Percentiles rank a stretch among this genome's conserved stretches.
phyloP scores from a whole-genome alignment of 1,284 basidiomycete genomes.

The Takashimella tepidaria region DNA sequence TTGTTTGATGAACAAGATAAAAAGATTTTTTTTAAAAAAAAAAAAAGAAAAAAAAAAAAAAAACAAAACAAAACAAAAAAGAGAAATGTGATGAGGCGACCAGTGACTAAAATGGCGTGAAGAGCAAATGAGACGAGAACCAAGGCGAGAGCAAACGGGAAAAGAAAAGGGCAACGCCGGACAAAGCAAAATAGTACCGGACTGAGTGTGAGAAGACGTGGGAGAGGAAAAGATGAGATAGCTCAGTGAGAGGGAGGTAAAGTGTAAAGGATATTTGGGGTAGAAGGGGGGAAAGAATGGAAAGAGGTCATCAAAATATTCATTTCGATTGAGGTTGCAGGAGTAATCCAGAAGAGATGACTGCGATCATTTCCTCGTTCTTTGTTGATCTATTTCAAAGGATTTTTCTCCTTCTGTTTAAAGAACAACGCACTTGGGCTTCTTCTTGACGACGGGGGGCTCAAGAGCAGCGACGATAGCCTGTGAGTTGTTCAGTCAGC shows the following conservation, averaged over 20 bases:
- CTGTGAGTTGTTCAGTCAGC: conserved; percentile 49
- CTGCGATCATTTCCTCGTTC: too few relatives aligned
- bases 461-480: conserved; percentile 98
- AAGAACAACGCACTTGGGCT: conserved; percentile 76
- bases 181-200: too few relatives aligned
- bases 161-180: too few relatives aligned
- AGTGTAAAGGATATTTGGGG: neutral
- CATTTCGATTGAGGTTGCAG: too few relatives aligned
- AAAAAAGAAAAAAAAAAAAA: too few relatives aligned
- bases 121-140: neutral
- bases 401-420: too few relatives aligned
- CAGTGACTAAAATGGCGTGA: neutral
- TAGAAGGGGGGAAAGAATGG: neutral
- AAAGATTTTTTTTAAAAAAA: neutral
- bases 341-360: too few relatives aligned
- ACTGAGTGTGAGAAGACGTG: too few relatives aligned
- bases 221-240: too few relatives aligned
- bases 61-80: neutral
- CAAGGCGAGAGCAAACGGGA: too few relatives aligned
- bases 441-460: conserved; percentile 85
- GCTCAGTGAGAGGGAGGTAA: neutral
- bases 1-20: too few relatives aligned
- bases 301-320: neutral
- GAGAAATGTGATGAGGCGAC: neutral
- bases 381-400: too few relatives aligned